Evolutionary conservation across 257 asterid genomes (phyloP).

Genomic region (Thymus mandschuricus): DNA sequence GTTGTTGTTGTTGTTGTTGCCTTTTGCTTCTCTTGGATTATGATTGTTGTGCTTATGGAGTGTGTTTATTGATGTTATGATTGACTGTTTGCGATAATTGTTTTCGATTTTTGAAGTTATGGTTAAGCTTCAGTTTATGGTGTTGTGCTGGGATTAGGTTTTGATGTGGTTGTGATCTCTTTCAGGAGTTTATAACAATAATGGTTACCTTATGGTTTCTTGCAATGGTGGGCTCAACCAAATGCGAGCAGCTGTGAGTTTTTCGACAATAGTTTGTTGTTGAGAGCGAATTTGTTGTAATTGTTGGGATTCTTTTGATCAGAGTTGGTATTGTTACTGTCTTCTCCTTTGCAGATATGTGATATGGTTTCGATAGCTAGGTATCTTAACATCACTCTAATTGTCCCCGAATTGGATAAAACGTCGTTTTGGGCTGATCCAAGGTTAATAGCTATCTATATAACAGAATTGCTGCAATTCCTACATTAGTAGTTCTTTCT

Average conservation of each 20-base stretch:
- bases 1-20: neutral
- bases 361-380: constrained; percentile 80
- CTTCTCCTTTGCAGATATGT: constrained; percentile 55
- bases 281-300: neutral
- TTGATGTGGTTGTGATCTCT: neutral
- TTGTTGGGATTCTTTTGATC: neutral
- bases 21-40: neutral
- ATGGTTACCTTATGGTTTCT: constrained; percentile 76
- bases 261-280: neutral
- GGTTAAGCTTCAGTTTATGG: constrained; percentile 7
- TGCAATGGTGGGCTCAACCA: constrained; percentile 87
- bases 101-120: neutral
- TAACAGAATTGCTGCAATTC: neutral
- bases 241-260: constrained; percentile 79
- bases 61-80: neutral
- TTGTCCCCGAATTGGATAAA: constrained; percentile 75
- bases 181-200: constrained; percentile 63
- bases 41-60: neutral
- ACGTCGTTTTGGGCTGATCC: constrained; percentile 80
- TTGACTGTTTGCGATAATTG: constrained; percentile 5
- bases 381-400: constrained; percentile 61
- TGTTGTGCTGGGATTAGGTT: neutral
- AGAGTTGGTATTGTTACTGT: neutral
- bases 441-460: constrained; percentile 41
- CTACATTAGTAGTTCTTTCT: neutral